phyloP scores from a whole-genome alignment of 2,329 filamentous ascomycete genomes.

The Sporothrix protearum region DNA sequence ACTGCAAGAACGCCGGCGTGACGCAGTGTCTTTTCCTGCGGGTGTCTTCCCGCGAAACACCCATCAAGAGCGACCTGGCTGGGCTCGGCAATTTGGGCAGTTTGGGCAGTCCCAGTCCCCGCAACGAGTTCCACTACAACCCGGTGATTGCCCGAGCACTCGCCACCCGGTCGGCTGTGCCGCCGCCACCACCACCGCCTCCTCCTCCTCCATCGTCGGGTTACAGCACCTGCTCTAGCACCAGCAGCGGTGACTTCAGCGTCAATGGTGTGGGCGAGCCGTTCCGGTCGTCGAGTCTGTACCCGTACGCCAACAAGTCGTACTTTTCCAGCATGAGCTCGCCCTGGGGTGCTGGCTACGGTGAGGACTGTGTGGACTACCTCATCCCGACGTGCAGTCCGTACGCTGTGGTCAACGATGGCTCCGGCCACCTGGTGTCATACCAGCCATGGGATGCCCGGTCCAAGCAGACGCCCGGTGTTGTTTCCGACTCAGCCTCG shows the following conservation, averaged over 20 bases:
- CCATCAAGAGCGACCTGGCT: slow-evolving; percentile 11
- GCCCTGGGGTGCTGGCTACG: slow-evolving; percentile 13
- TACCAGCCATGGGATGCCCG: slow-evolving; percentile 9
- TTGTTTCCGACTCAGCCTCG: background rate
- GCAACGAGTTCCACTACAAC: slow-evolving; percentile 23
- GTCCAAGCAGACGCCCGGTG: background rate
- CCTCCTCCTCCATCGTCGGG: background rate
- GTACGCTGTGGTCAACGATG: slow-evolving; percentile 6
- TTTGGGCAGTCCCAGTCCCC: background rate
- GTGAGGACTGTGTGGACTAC: slow-evolving; percentile 17
- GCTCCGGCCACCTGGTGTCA: background rate
- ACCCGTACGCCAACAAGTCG: slow-evolving; percentile 17
- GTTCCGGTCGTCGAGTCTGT: slow-evolving; percentile 8
- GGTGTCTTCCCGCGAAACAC: slow-evolving; percentile 37
- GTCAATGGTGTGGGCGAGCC: background rate
- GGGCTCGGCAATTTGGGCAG: too few species aligned
- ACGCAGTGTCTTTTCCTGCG: slow-evolving; percentile 75
- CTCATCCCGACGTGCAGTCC: slow-evolving; percentile 5
- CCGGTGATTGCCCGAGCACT: slow-evolving; percentile 10
- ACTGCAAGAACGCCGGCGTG: slow-evolving; percentile 72
- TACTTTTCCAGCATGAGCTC: slow-evolving; percentile 10
- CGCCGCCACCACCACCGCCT: background rate
- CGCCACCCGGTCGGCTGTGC: slow-evolving; percentile 10
- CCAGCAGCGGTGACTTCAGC: background rate
- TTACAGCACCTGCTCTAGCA: background rate